Base-by-base conservation (phyloP, 257 asterid species). In the Cruciata laevipes region DNA sequence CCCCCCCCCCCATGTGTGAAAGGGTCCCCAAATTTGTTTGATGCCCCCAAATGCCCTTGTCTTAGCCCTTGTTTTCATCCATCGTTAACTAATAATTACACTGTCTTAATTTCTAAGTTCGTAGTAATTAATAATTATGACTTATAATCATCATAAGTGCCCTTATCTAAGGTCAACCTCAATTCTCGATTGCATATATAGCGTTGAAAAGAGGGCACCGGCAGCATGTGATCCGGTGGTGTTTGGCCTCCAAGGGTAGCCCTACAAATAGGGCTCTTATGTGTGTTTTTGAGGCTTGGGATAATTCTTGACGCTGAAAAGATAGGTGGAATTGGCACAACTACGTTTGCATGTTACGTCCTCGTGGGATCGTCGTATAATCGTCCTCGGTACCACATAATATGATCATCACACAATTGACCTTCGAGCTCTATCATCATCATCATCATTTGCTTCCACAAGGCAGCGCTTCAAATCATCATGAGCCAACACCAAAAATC, bases 1-100 rank as follows among this genome's bases (percentile, higher is more conserved):
- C 86, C 86, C 92, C 94, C 81, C 94, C 81, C 92, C 84, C 96
- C 96, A 91, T 91, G 98, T 91, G 96, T 89, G 32, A 64, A 83
- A 82, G 92, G 95, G 87, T 89, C 98, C 96, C 94, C 90, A 78
- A 7, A 1, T 77, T 75, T 74, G 78, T 78, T 77, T 77, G 82
- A 78, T 79, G 90, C 80, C 75, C 52, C 61, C 67, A 51, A 74
- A 70, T 71, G 72, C 72, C 53, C 53, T 78, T 85, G 88, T 86
- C 85, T 81, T 80, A 82, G 83, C 81, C 64, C 79, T 80, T 85
- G 86, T 80, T 81, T 80, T 82, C 76, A 81, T 78, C 71, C 14
- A 7, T 9, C 51, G 17, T 42, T 42, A 42, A 42, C 4, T 42
- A 42, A 17, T n/a, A n/a, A n/a, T n/a, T n/a, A n/a, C 51, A 0